Percentiles rank a stretch among this genome's conserved stretches.
Evolutionary conservation across 371 early-diverging fungal species (phyloP).

Genomic region (Dentiscutata heterogama): DNA sequence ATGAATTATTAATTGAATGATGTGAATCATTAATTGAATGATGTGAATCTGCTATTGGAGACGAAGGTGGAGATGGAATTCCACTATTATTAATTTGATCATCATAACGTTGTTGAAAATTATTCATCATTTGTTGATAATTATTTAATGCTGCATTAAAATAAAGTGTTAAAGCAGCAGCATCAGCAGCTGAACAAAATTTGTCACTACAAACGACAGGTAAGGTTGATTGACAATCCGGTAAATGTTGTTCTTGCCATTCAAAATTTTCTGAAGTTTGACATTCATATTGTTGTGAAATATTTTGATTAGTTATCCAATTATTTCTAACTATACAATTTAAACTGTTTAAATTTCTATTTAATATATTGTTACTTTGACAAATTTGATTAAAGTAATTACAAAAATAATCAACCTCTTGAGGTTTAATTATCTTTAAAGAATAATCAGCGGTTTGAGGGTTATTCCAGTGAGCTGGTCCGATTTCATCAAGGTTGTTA

Average conservation of each 20-base stretch:
- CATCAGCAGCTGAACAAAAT: not conserved
- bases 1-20: no score
- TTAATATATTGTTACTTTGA: not conserved
- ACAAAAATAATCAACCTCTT: constrained; percentile 23
- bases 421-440: constrained; percentile 5
- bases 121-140: not conserved
- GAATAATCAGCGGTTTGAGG: not conserved
- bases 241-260: not conserved
- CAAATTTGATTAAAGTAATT: not conserved
- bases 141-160: constrained; percentile 4
- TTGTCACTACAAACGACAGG: not conserved
- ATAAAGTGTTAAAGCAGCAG: not conserved
- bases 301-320: no score
- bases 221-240: no score
- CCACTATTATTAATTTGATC: not conserved
- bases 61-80: not conserved
- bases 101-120: constrained; percentile 3
- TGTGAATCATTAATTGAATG: not conserved
- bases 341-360: not conserved
- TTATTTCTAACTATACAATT: no score
- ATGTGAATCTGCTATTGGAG: not conserved
- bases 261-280: no score
- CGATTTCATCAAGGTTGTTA: constrained; percentile 34
- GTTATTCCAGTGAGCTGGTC: constrained; percentile 32
- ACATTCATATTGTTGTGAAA: no score